phyloP scores from a whole-genome alignment of 106 monocot species.

The Triglochin maritima region DNA sequence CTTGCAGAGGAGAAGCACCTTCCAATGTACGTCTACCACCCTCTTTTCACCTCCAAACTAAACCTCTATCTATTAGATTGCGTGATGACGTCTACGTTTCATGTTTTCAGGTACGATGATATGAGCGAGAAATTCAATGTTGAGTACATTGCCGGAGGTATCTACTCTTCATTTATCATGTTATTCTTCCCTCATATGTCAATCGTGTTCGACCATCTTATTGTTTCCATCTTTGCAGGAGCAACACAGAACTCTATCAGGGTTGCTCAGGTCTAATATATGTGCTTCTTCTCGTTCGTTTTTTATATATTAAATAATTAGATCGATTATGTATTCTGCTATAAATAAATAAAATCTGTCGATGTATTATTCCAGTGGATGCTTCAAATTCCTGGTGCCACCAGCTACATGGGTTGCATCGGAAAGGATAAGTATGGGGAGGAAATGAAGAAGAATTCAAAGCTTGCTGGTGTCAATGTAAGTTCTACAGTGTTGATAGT shows the following conservation, averaged over 20 bases:
- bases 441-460: constrained; percentile 86
- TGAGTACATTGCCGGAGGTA: constrained; percentile 98
- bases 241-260: constrained; percentile 95
- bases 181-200: background rate
- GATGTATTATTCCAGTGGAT: constrained; percentile 61
- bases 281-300: background rate
- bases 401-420: constrained; percentile 90
- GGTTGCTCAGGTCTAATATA: constrained; percentile 76
- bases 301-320: background rate
- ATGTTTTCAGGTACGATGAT: constrained; percentile 66
- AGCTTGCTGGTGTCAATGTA: constrained; percentile 77
- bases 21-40: constrained; percentile 44
- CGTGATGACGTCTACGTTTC: background rate
- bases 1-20: constrained; percentile 76
- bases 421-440: constrained; percentile 96
- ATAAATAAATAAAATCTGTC: background rate
- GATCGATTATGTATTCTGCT: background rate
- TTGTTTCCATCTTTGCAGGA: constrained; percentile 38
- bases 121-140: constrained; percentile 55
- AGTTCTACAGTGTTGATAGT: background rate
- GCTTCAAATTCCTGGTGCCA: constrained; percentile 95
- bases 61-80: background rate
- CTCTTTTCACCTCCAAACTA: background rate
- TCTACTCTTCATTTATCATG: background rate
- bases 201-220: background rate